Base-by-base conservation (phyloP, 2,329 filamentous ascomycete species). In the Leptodontidium sp. region DNA sequence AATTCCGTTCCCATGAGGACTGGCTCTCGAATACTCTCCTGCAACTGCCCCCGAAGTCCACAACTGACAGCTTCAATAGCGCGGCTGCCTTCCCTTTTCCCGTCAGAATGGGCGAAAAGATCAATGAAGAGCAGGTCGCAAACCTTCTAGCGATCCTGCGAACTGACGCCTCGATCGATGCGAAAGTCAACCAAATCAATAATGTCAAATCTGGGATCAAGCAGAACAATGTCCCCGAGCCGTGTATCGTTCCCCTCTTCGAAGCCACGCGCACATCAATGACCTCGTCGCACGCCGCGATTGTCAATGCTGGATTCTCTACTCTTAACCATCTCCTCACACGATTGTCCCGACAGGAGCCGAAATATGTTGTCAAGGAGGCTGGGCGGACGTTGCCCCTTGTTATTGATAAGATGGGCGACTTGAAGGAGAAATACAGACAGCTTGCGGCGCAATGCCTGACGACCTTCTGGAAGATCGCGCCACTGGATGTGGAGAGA, bases 301-400 rank as follows among this genome's bases (percentile, higher is more conserved):
- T 97, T 70, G 89, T 91, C 73, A 91, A 92, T 68, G 92, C 93
- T 64, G 94, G 93, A 68, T 95, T 97, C 80, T 95, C 93, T 3
- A 93, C 93, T 2, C 87, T 98, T 69, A 93, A 91, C 74, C 94
- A 98, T 80, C 87, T 97, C 72, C 84, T 97, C 75, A 97, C 95
- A 78, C 90, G 95, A 68, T 84, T 98, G 69, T 91, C 90, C 70
- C 90, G 95, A 68, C 95, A 98, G 81, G 92, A 97, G 67, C 90
- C 93, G 70, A 91, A 91, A 77, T 85, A 88, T 71, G 83, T 94
- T 68, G 82, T 88, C 69, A 90, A 91, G 72, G 87, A 97, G 79
- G 90, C 90, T 2, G 86, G 87, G 61, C 86, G 88, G 71, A 90
- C 94, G 9, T 86, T 96, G 70, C 88, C 93, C 4, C 80, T 94